A percentile compares a stretch with the other conserved stretches of the same genome.
These are phyloP conservation scores for Exsudoporus floridanus DNA, from an alignment of 1,284 basidiomycete genomes.

Conservation along the genomic window DNA sequence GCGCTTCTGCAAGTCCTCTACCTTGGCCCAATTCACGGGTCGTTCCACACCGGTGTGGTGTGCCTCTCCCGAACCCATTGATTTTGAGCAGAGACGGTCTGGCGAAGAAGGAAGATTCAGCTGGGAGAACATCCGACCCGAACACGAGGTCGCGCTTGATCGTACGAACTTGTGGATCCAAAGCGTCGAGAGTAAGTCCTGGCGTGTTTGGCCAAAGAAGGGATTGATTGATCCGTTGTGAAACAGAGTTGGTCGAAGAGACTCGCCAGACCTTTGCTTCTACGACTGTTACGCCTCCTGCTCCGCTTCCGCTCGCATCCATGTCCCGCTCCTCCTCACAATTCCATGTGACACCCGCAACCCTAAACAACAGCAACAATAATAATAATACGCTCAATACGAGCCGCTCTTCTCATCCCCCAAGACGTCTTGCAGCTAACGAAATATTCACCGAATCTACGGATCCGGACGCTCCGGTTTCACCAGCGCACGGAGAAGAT, in stretches of 20 bases:
- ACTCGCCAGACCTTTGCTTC: slow-evolving; percentile 68
- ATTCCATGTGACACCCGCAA: slow-evolving; percentile 22
- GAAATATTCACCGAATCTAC: slow-evolving; percentile 61
- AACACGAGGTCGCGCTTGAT: slow-evolving; percentile 50
- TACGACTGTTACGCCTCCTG: slow-evolving; percentile 43
- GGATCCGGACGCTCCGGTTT: slow-evolving; percentile 35
- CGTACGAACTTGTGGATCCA: slow-evolving; percentile 76
- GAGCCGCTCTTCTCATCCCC: slow-evolving; percentile 50
- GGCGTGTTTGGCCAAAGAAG: background rate
- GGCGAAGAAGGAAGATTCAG: slow-evolving; percentile 36
- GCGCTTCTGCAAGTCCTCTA: slow-evolving; percentile 53
- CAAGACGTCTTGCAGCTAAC: slow-evolving; percentile 63
- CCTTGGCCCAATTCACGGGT: slow-evolving; percentile 43
- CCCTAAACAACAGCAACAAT: slow-evolving; percentile 3
- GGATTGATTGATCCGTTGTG: slow-evolving; percentile 6
- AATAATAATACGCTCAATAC: slow-evolving; percentile 20
- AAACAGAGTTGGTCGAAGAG: slow-evolving; percentile 71
- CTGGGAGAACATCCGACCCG: slow-evolving; percentile 36
- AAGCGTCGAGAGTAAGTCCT: slow-evolving; percentile 71
- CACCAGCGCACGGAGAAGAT: slow-evolving; percentile 29
- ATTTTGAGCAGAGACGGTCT: slow-evolving; percentile 36
- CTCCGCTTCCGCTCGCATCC: slow-evolving; percentile 57
- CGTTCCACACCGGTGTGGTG: slow-evolving; percentile 43
- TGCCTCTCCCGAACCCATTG: slow-evolving; percentile 32
- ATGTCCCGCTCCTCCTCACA: slow-evolving; percentile 50